phyloP scores from a whole-genome alignment of 176 grass and related monocot species.

The Dactylis glomerata region DNA sequence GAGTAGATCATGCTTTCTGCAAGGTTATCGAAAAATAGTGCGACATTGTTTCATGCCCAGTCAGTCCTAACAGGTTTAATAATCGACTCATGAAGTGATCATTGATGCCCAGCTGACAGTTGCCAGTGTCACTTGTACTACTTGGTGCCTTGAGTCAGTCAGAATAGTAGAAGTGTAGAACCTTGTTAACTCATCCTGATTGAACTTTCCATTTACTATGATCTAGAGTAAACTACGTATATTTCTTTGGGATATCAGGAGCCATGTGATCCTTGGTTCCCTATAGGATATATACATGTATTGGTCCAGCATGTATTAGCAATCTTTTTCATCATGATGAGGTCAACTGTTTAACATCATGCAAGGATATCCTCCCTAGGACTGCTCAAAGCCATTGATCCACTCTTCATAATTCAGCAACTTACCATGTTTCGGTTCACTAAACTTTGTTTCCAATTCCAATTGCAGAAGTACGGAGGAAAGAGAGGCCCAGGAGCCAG shows the following conservation, averaged over 20 bases:
- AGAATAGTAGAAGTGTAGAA: not conserved
- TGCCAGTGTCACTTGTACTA: not conserved
- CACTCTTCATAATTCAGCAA: not conserved
- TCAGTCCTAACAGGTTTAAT: not conserved
- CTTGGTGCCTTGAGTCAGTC: not conserved
- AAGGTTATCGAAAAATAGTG: not conserved
- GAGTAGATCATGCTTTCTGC: not conserved
- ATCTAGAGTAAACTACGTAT: not conserved
- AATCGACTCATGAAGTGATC: not conserved
- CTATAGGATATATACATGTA: not conserved
- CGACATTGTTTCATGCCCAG: not conserved
- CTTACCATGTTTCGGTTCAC: not conserved
- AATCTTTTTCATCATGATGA: not conserved
- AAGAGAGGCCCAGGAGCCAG: conserved; percentile 49
- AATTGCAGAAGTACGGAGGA: conserved; percentile 60
- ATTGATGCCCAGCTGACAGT: not conserved
- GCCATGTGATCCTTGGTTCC: not conserved
- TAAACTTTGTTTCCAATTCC: conserved; percentile 17
- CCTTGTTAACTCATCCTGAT: not conserved
- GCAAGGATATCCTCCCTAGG: not conserved
- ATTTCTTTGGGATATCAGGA: not conserved
- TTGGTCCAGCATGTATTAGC: not conserved
- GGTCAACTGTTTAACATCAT: not conserved
- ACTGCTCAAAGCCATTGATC: not conserved
- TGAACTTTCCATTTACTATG: not conserved